Evolutionary conservation across 371 early-diverging fungal genomes (phyloP).

Genomic region (Apophysomyces variabilis): DNA sequence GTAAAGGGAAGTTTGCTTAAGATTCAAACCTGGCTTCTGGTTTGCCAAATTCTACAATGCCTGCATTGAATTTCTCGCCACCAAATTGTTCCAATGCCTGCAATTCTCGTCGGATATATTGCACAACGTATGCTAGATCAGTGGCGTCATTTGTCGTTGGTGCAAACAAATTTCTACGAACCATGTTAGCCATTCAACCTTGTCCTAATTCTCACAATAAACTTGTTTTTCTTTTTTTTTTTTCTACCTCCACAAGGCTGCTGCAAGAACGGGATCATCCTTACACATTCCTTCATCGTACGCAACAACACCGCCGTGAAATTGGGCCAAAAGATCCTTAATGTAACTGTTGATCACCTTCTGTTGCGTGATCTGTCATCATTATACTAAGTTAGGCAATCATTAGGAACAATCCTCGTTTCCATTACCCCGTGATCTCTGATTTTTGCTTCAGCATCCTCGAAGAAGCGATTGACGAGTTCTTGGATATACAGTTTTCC

Average conservation of each 20-base stretch:
- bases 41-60: conserved; percentile 44
- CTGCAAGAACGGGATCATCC: conserved; percentile 90
- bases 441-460: conserved; percentile 84
- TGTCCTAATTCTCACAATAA: not conserved
- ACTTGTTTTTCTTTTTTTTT: not conserved
- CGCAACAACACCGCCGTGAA: conserved; percentile 89
- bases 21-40: conserved; percentile 31
- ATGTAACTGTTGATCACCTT: conserved; percentile 76
- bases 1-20: not conserved
- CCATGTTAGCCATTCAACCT: not conserved
- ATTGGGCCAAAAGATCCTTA: conserved; percentile 81
- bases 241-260: conserved; percentile 87
- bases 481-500: conserved; percentile 85
- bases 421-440: conserved; percentile 61
- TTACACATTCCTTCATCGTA: conserved; percentile 94
- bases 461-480: conserved; percentile 87
- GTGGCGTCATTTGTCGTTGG: conserved; percentile 60
- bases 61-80: conserved; percentile 50
- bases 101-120: conserved; percentile 68
- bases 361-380: conserved; percentile 63
- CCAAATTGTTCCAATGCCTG: conserved; percentile 60
- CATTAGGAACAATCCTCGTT: not conserved
- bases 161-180: conserved; percentile 69
- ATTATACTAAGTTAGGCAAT: not conserved
- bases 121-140: conserved; percentile 63